Conservation (phyloP, 1,284 basidiomycete genomes). For the Puccinia polysora region DNA sequence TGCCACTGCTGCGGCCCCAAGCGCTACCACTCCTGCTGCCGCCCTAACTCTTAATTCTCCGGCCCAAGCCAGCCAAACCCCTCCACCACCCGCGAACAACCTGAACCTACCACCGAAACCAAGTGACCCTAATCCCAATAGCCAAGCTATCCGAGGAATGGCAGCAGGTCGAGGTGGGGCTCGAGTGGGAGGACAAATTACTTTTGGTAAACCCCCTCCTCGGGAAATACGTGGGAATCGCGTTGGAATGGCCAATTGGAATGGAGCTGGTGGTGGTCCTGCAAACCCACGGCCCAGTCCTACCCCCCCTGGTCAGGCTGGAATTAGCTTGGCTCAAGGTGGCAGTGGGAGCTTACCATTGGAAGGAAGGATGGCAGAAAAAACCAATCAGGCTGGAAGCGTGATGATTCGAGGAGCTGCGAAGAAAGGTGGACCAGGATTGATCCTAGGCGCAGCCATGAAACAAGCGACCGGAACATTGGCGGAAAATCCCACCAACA, state of each 20-base stretch:
- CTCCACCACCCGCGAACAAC: no score
- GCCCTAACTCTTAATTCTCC: no score
- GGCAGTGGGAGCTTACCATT: not conserved
- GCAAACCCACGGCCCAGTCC: not conserved
- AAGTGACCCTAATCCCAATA: no score
- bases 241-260: conserved; percentile 6
- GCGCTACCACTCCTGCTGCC: no score
- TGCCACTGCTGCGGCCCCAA: not conserved
- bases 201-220: not conserved
- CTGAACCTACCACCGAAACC: no score
- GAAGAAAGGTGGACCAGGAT: conserved; percentile 7
- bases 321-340: not conserved
- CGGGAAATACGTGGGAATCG: not conserved
- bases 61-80: no score
- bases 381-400: not conserved
- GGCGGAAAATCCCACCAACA: not conserved
- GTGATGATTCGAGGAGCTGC: conserved; percentile 18
- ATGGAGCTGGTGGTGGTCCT: not conserved
- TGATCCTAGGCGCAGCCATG: conserved; percentile 20
- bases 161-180: no score
- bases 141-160: no score
- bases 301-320: no score
- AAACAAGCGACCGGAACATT: conserved; percentile 1
- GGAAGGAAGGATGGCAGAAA: conserved; percentile 21
- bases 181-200: not conserved